A percentile compares a stretch with the other conserved stretches of the same genome.
phyloP scores from a whole-genome alignment of 2,329 filamentous ascomycete species.

The Alternaria arborescens region DNA sequence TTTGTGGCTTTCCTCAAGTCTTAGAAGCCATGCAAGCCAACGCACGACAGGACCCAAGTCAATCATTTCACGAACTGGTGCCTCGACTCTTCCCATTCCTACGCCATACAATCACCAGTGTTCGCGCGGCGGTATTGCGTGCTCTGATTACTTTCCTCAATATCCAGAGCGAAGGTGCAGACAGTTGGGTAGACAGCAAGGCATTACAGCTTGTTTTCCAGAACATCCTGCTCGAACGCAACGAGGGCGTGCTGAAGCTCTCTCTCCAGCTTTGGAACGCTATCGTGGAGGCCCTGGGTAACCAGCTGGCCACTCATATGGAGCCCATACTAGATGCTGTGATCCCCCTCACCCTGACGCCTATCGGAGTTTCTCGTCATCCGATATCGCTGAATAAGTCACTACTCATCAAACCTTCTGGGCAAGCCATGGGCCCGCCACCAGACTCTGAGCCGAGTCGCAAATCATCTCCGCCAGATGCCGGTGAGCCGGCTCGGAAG shows the following conservation, averaged over 20 bases:
- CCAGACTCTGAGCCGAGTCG: constrained; percentile 34
- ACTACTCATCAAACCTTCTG: constrained; percentile 93
- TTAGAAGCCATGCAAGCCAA: constrained; percentile 93
- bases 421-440: constrained; percentile 75
- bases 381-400: constrained; percentile 90
- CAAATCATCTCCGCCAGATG: constrained; percentile 45
- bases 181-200: constrained; percentile 91
- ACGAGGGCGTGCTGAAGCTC: constrained; percentile 79
- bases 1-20: constrained; percentile 93
- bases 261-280: constrained; percentile 89
- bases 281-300: constrained; percentile 73
- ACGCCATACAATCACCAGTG: constrained; percentile 94
- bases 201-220: constrained; percentile 91
- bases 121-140: constrained; percentile 90
- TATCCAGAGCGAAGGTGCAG: constrained; percentile 78
- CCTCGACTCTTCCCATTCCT: constrained; percentile 95
- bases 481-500: constrained; percentile 69
- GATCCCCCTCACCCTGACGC: constrained; percentile 84
- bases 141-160: constrained; percentile 92
- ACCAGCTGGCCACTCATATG: constrained; percentile 76
- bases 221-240: constrained; percentile 92
- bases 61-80: constrained; percentile 91
- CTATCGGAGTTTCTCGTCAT: constrained; percentile 89
- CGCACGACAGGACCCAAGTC: constrained; percentile 77
- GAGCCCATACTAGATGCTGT: constrained; percentile 79